These are phyloP conservation scores for Akanthomyces muscarius DNA, from an alignment of 2,329 filamentous ascomycete species.

Conservation along the genomic window DNA sequence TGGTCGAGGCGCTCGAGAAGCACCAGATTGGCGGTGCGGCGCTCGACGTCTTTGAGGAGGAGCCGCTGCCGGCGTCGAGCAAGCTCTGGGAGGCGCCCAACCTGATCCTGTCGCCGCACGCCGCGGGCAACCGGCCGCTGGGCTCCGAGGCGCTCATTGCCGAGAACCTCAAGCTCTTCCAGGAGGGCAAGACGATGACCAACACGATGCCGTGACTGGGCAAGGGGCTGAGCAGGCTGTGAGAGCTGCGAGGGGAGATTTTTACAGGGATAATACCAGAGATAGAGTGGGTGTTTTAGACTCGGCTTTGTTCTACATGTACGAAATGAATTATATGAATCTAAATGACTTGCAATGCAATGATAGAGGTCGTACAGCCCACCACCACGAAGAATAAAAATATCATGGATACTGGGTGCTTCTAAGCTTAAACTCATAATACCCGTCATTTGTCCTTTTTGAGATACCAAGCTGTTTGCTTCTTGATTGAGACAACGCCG, in stretches of 20 bases:
- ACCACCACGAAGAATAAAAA: no score
- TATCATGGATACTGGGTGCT: no score
- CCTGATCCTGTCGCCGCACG: slow-evolving; percentile 51
- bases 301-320: neutral
- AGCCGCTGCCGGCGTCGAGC: slow-evolving; percentile 41
- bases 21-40: slow-evolving; percentile 45
- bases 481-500: no score
- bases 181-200: slow-evolving; percentile 55
- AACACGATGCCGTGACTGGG: slow-evolving; percentile 41
- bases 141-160: slow-evolving; percentile 56
- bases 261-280: neutral
- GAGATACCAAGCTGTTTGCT: no score
- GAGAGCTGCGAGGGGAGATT: neutral
- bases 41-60: slow-evolving; percentile 46
- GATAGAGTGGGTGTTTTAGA: neutral
- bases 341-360: neutral
- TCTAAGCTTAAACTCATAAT: no score
- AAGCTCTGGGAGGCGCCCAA: slow-evolving; percentile 50
- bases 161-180: slow-evolving; percentile 56
- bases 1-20: slow-evolving; percentile 41
- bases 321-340: neutral
- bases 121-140: slow-evolving; percentile 58
- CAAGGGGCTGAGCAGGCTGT: neutral
- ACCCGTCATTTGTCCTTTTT: no score
- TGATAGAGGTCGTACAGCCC: no score